Base-by-base conservation (phyloP, 441 rosid species). In the Mallotus japonicus region DNA sequence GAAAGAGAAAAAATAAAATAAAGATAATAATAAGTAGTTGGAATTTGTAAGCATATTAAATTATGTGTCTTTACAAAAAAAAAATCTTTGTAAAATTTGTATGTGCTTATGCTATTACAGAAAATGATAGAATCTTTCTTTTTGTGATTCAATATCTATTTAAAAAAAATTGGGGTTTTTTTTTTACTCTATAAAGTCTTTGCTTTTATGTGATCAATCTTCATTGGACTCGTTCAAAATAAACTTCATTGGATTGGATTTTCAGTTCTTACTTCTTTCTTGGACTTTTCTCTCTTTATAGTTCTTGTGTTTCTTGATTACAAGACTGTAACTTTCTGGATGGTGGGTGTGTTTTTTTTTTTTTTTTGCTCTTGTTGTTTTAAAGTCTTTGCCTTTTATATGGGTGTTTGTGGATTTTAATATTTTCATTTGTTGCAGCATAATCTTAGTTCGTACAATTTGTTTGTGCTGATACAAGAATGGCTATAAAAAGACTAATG, bases 401-500 rank as follows among this genome's bases (percentile, higher is more conserved):
- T 56, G 62, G 75, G 63, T 54, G 55, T 73, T 64, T 17, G 11
- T 44, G 8, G 47, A 3, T 24, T 73, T 4, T 6, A 54, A 56
- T 59, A 24, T 24, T 24, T 24, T 24, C 28, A 24, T 24, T 19
- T 53, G 20, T 61, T 74, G 76, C 81, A 83, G 83, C 55, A 69
- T 14, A 65, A 74, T 40, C 44, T 75, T 56, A 17, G 20, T n/a
- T 62, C n/a, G 16, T 24, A 5, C 47, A 62, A 59, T 56, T 60
- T 58, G 24, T 49, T 11, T 63, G 44, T 46, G n/a, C 16, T 15
- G 53, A 50, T 54, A 34, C 57, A 67, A 50, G 20, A 53, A 84
- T 87, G 85, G 74, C 71, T 17, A 79, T 88, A n/a, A n/a, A 37
- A 74, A 83, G 70, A 77, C 82, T 4, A 84, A 84, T 14, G 89